A percentile compares a stretch with the other conserved stretches of the same genome.
Conservation (phyloP, 2,329 filamentous ascomycete species). For the Tolypocladium tundrense region DNA sequence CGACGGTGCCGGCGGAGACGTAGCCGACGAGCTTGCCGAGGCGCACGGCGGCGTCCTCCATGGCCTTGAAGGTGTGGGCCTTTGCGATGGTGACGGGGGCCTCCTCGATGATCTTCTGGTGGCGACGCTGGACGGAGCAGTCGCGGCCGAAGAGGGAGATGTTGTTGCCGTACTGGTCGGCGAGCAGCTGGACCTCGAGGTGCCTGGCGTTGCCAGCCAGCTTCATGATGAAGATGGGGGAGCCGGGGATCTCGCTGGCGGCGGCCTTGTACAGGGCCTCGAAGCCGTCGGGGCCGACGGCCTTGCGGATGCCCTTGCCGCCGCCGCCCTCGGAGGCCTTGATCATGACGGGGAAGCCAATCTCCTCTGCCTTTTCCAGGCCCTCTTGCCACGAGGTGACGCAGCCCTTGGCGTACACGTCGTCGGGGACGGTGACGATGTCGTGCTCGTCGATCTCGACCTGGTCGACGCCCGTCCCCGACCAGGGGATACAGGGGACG, state of each 20-base stretch:
- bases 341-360: conserved; percentile 99
- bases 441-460: conserved; percentile 71
- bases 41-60: conserved; percentile 94
- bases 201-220: conserved; percentile 91
- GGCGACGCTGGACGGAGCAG: conserved; percentile 94
- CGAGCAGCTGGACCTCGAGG: conserved; percentile 92
- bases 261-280: conserved; percentile 85
- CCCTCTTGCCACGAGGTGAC: conserved; percentile 85
- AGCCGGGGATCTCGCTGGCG: conserved; percentile 93
- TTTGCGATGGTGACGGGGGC: conserved; percentile 95
- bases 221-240: conserved; percentile 99
- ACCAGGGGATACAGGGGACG: conserved; percentile 99
- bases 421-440: conserved; percentile 84
- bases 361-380: conserved; percentile 72
- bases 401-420: conserved; percentile 83
- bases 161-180: conserved; percentile 99
- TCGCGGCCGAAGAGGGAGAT: conserved; percentile 98
- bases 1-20: conserved; percentile 95
- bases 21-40: conserved; percentile 92
- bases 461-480: conserved; percentile 77
- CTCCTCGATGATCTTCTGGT: conserved; percentile 99
- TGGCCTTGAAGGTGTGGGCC: conserved; percentile 77
- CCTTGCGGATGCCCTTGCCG: conserved; percentile 98
- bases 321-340: conserved; percentile 99
- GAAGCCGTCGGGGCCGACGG: conserved; percentile 75